Conservation (phyloP, 73 alveolate genomes). For the Stentor coeruleus region DNA sequence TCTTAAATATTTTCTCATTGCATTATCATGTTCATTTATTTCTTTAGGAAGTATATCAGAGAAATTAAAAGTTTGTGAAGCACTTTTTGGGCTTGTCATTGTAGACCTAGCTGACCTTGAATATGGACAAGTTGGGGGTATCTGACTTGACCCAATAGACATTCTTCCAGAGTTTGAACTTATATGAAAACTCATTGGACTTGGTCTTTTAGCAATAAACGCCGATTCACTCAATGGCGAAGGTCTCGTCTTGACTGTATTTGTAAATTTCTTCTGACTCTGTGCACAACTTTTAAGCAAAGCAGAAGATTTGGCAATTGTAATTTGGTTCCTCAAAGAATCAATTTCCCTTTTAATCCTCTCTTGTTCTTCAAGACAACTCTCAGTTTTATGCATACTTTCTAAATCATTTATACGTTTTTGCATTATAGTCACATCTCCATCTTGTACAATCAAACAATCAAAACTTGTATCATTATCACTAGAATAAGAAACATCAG, state of each 20-base stretch:
- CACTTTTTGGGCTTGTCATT: not conserved
- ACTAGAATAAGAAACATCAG: not conserved
- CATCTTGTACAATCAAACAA: not conserved
- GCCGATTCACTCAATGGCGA: not conserved
- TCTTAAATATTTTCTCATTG: not conserved
- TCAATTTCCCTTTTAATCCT: not conserved
- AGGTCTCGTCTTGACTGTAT: too few relatives aligned
- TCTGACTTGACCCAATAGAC: not conserved
- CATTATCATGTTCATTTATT: not conserved
- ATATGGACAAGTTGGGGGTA: too few relatives aligned
- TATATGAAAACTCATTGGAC: not conserved
- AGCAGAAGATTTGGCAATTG: not conserved
- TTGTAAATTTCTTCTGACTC: not conserved
- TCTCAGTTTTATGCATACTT: not conserved
- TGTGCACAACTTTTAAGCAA: not conserved
- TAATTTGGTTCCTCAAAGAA: not conserved
- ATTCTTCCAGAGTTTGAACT: not conserved
- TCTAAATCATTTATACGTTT: not conserved
- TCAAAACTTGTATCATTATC: not conserved
- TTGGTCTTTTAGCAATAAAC: not conserved
- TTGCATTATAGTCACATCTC: not conserved
- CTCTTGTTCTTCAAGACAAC: not conserved
- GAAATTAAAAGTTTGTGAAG: not conserved
- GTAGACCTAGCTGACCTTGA: conserved; percentile 5
- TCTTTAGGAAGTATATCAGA: not conserved